phyloP scores from a whole-genome alignment of 108 stramenopile species.

The Parietichytrium sp. region DNA sequence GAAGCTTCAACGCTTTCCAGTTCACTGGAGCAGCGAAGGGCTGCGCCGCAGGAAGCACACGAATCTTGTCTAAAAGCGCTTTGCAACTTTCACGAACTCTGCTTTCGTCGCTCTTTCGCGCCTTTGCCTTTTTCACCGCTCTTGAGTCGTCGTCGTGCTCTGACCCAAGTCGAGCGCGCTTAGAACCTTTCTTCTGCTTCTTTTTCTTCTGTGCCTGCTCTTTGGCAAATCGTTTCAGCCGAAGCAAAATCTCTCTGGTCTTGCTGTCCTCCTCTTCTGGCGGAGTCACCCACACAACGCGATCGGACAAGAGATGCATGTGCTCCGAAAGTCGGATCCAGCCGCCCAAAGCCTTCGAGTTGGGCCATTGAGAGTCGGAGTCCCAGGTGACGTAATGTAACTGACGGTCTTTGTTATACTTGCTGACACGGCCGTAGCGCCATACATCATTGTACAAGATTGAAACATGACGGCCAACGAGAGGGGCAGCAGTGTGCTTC shows the following conservation, averaged over 20 bases:
- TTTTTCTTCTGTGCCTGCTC: background rate
- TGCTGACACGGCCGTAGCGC: background rate
- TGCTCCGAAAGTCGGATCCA: background rate
- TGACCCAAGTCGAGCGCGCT: too few relatives aligned
- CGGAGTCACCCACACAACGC: background rate
- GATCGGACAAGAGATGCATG: background rate
- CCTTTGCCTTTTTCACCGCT: background rate
- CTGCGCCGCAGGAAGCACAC: background rate
- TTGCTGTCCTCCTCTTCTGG: background rate
- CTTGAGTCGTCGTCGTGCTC: background rate
- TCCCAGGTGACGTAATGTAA: background rate
- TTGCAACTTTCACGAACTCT: background rate
- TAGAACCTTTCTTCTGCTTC: background rate
- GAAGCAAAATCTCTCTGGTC: background rate
- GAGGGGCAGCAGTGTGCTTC: background rate
- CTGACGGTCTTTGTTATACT: background rate
- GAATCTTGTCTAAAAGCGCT: background rate
- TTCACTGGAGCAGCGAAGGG: slow-evolving; percentile 47
- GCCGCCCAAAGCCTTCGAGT: background rate
- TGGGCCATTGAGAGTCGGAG: background rate
- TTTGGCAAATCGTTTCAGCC: background rate
- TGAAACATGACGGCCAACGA: background rate
- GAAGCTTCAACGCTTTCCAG: slow-evolving; percentile 42
- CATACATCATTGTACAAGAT: background rate
- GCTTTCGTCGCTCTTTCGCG: background rate